Base-by-base conservation (phyloP, 2,329 filamentous ascomycete genomes). In the Sclerotinia sclerotiorum region DNA sequence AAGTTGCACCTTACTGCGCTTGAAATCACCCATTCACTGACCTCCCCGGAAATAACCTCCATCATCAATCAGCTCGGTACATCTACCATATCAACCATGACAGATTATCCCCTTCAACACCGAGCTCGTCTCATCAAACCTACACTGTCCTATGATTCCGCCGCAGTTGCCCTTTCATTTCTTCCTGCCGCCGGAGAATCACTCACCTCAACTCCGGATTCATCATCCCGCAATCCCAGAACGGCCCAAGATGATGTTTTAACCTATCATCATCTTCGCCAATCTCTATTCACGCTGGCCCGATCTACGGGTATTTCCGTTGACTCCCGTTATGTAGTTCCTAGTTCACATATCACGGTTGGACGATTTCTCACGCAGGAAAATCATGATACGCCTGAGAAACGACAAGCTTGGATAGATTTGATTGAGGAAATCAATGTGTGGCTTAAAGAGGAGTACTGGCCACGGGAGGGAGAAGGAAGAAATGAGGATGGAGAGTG, bases 231-330 rank as follows among this genome's bases (percentile, higher is more conserved):
- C 10, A 72, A 74, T 19, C 68, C 73, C 17, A 73, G 75, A 55
- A 78, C 29, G 70, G 79, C 19, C 77, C 79, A 83, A 51, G 84
- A 86, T 24, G 90, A 95, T 72, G 76, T 73, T 1, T 97, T 92
- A 79, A 94, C 91, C 0, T 97, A 97, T 78, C 94, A 97, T 77
- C 94, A 98, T 78, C 86, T 98, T 11, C 88, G 94, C 3, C 85
- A 90, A 5, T 93, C 97, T 76, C 78, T 96, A 17, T 95, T 89
- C 77, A 82, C 85, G 61, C 81, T 87, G 35, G 85, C 87, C 4
- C 81, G 82, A 57, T 81, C 80, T 4, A 84, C 87, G 0, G 91
- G 91, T 1, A 82, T 94, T n/a, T 80, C 84, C 21, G 84, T 97
- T 46, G 89, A 84, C 29, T 92, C 91, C 65, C 84, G 94, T 68